Percentiles rank a stretch among this genome's conserved stretches.
Conservation (phyloP, 768 basidiomycete genomes). For the Cystofilobasidium ferigula region DNA sequence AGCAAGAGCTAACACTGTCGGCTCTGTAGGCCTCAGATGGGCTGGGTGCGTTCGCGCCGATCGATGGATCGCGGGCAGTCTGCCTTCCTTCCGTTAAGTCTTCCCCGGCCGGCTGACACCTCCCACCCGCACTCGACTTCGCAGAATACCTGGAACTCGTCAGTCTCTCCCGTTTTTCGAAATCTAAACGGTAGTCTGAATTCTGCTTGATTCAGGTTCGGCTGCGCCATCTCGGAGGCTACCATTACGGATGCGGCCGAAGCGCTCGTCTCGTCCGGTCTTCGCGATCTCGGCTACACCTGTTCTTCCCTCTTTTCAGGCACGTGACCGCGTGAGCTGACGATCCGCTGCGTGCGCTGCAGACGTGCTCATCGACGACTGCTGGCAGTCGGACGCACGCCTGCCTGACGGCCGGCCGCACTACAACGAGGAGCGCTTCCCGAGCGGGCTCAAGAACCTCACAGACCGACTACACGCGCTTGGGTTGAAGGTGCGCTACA, state of each 20-base stretch:
- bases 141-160: not conserved
- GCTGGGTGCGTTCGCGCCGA: not conserved
- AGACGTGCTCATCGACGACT: constrained; percentile 24
- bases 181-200: constrained; percentile 3
- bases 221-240: constrained; percentile 40
- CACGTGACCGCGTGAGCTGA: not conserved
- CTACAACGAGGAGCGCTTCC: constrained; percentile 27
- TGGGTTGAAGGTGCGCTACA: constrained; percentile 27
- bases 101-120: not conserved
- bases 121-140: not conserved
- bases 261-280: constrained; percentile 36
- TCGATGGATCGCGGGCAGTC: no score
- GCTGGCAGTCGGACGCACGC: constrained; percentile 30
- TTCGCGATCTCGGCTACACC: constrained; percentile 40
- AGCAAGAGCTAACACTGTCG: no score
- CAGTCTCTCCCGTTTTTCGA: not conserved
- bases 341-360: no score
- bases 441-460: constrained; percentile 27
- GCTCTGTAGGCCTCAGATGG: constrained; percentile 11
- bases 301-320: constrained; percentile 32
- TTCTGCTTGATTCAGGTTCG: constrained; percentile 42
- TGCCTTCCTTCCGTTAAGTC: not conserved
- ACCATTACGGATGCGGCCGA: constrained; percentile 38
- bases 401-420: constrained; percentile 22
- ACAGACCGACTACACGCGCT: constrained; percentile 28